Evolutionary conservation across 73 alveolate species (phyloP).

Genomic region (Paramecium sonneborni): DNA sequence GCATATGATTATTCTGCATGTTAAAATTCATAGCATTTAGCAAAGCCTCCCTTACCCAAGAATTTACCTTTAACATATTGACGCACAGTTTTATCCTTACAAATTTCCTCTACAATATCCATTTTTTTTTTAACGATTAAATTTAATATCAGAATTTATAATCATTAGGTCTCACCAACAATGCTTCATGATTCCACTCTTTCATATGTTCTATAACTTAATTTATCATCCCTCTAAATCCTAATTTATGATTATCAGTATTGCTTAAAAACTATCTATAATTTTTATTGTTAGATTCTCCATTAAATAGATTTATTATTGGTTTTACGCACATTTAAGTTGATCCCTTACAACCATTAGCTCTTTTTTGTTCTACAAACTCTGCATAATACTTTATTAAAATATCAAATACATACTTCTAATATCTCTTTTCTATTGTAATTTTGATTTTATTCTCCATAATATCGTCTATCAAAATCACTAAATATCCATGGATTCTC

Average conservation of each 20-base stretch:
- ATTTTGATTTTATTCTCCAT: constrained; percentile 70
- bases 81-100: background rate
- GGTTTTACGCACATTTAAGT: constrained; percentile 43
- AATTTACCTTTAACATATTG: constrained; percentile 71
- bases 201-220: background rate
- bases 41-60: constrained; percentile 98
- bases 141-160: constrained; percentile 40
- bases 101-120: constrained; percentile 3
- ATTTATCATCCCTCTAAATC: constrained; percentile 41
- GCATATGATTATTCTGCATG: constrained; percentile 79
- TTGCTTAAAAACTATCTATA: constrained; percentile 34
- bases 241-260: constrained; percentile 27
- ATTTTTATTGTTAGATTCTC: background rate
- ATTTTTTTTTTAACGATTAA: constrained; percentile 7
- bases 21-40: constrained; percentile 91
- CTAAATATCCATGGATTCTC: constrained; percentile 91
- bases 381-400: background rate
- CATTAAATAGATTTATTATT: constrained; percentile 9
- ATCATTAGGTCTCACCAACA: constrained; percentile 44
- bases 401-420: background rate
- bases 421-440: constrained; percentile 68
- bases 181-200: constrained; percentile 38
- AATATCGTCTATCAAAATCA: constrained; percentile 82
- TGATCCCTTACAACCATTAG: background rate
- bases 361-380: constrained; percentile 13